Base-by-base conservation (phyloP, 495 filamentous ascomycete species). In the Alectoria sarmentosa region DNA sequence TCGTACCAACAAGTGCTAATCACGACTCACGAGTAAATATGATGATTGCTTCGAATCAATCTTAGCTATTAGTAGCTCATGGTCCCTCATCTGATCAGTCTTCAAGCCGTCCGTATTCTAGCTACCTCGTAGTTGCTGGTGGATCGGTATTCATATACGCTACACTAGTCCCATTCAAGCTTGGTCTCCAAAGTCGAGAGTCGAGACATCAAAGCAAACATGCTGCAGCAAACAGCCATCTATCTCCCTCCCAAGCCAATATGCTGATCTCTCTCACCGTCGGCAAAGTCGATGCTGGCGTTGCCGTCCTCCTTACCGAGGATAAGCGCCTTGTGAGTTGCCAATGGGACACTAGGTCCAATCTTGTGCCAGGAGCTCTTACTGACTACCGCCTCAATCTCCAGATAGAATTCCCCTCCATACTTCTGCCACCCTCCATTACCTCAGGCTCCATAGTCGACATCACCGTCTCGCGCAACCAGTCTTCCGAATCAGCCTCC, bases 191-290 rank as follows among this genome's bases (percentile, higher is more conserved):
- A n/a, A n/a, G n/a, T 32, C 14, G 17, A 26, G 19, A 19, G 11
- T 28, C 37, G 46, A 37, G 44, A 62, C 44, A 62, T 7, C 42
- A 49, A 30, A 41, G 44, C 15, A 61, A 17, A 28, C 30, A 26
- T 44, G 14, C 21, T 7, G 21, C 52, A 58, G 52, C 62, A 55
- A 21, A 34, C 30, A 55, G 52, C 52, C 21, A 57, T 19, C 54
- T 30, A 44, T 26, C 34, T 21, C 11, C 26, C 3, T 5, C 13
- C 38, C 10, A 30, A 23, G 3, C n/a, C 70, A 84, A 68, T 28
- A 98, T 98, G 95, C 80, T 98, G 69, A 88, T 98, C 79, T 98
- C 94, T 55, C 85, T 98, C 73, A 98, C 94, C 52, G 95, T 98
- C 73, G 94, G 94, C 79, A 98, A 98, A 80, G 94, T 98, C 76